Evolutionary conservation across 202 grass and related monocot species (phyloP).

Genomic region (Digitaria exilis): DNA sequence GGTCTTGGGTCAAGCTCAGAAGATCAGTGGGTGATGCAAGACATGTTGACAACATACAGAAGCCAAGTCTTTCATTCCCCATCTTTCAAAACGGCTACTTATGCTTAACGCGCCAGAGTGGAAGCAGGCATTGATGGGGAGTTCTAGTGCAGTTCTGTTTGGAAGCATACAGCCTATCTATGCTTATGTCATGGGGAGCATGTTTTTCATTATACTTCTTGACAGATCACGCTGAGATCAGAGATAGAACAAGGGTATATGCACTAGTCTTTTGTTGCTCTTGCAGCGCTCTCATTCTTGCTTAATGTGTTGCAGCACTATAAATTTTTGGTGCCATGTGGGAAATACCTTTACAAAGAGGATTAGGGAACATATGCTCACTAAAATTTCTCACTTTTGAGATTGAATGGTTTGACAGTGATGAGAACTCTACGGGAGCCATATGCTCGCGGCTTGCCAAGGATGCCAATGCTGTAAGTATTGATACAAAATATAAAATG

Average conservation of each 20-base stretch:
- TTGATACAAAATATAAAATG: not conserved
- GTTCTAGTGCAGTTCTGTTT: conserved; percentile 60
- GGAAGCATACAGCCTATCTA: conserved; percentile 70
- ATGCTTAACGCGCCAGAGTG: conserved; percentile 84
- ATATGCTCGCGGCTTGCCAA: conserved; percentile 78
- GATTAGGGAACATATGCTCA: conserved; percentile 71
- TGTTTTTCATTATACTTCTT: conserved; percentile 77
- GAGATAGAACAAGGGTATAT: conserved; percentile 55
- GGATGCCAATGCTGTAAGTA: conserved; percentile 78
- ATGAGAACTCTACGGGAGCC: conserved; percentile 72
- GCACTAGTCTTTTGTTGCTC: conserved; percentile 60
- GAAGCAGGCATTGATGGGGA: conserved; percentile 69
- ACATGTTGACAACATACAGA: not conserved
- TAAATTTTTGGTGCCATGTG: conserved; percentile 88
- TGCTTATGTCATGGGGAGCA: conserved; percentile 73
- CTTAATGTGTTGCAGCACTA: conserved; percentile 81
- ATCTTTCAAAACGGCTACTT: conserved; percentile 69
- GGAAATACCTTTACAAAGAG: conserved; percentile 90
- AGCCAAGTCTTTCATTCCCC: conserved; percentile 41
- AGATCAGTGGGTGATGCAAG: conserved; percentile 44
- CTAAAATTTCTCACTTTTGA: conserved; percentile 90
- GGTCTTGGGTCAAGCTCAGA: conserved; percentile 57
- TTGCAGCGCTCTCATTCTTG: conserved; percentile 61
- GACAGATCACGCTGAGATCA: conserved; percentile 65
- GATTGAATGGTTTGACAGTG: conserved; percentile 80